Conservation (phyloP, 225 moss, liverwort and hornwort species). For the Bryum argenteum region DNA sequence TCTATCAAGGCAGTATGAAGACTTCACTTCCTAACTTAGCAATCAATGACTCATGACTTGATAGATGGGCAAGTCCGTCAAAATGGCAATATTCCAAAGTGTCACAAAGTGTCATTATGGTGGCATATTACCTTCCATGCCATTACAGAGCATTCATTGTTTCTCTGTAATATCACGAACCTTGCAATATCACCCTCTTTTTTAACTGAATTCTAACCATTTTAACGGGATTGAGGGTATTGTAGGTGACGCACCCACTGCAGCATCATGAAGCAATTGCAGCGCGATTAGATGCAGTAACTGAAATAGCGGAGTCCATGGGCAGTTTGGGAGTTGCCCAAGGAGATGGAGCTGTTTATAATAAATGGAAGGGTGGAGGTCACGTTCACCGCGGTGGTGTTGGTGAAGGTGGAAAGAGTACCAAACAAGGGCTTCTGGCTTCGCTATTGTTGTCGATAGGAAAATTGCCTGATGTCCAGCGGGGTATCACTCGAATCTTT, state of each 20-base stretch:
- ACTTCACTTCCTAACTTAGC: not conserved
- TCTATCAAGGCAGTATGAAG: constrained; percentile 10
- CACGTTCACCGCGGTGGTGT: constrained; percentile 35
- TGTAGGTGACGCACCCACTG: constrained; percentile 90
- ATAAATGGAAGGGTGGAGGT: constrained; percentile 59
- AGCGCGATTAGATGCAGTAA: constrained; percentile 83
- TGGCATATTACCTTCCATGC: too few relatives aligned
- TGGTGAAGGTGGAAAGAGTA: constrained; percentile 51
- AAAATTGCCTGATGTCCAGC: constrained; percentile 89
- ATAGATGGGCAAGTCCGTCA: not conserved
- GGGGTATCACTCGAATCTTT: constrained; percentile 88
- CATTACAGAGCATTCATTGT: too few relatives aligned
- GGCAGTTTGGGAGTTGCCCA: constrained; percentile 63
- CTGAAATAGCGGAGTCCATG: constrained; percentile 80
- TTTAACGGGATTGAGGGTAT: not conserved
- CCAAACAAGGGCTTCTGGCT: constrained; percentile 66
- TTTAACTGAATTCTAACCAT: not conserved
- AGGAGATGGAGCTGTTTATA: constrained; percentile 55
- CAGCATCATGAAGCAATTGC: constrained; percentile 68
- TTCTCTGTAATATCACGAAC: too few relatives aligned
- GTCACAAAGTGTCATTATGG: too few relatives aligned
- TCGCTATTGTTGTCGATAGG: constrained; percentile 66
- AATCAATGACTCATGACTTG: not conserved
- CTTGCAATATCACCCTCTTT: not conserved
- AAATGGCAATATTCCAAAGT: too few relatives aligned